These are phyloP conservation scores for Podaxis pistillaris DNA, from an alignment of 768 basidiomycete genomes.

Conservation along the genomic window DNA sequence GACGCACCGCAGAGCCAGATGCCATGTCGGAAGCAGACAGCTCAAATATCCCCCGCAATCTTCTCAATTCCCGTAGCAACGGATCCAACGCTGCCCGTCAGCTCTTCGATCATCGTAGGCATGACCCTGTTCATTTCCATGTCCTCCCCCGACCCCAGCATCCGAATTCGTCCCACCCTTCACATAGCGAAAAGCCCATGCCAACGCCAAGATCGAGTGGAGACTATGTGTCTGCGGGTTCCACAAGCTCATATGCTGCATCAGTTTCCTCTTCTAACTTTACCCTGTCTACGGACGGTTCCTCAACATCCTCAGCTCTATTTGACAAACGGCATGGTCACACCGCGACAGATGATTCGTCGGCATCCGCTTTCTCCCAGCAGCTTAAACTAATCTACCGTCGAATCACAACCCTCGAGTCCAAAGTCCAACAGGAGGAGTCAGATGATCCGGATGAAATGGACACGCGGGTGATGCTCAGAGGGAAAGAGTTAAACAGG, in stretches of 20 bases:
- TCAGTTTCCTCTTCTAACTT: slow-evolving; percentile 67
- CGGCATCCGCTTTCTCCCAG: slow-evolving; percentile 65
- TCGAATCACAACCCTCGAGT: slow-evolving; percentile 76
- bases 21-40: slow-evolving; percentile 56
- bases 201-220: slow-evolving; percentile 62
- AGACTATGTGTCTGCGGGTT: slow-evolving; percentile 74
- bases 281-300: slow-evolving; percentile 75
- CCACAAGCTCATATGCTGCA: slow-evolving; percentile 70
- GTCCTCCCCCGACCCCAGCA: slow-evolving; percentile 52
- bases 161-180: slow-evolving; percentile 13
- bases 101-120: slow-evolving; percentile 86
- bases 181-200: slow-evolving; percentile 32
- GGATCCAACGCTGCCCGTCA: slow-evolving; percentile 42
- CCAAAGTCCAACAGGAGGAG: slow-evolving; percentile 65
- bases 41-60: slow-evolving; percentile 43
- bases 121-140: slow-evolving; percentile 85
- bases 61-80: slow-evolving; percentile 29
- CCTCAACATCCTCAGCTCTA: slow-evolving; percentile 68
- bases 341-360: slow-evolving; percentile 49
- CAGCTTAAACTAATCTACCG: slow-evolving; percentile 86
- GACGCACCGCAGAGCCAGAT: slow-evolving; percentile 66
- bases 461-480: slow-evolving; percentile 41
- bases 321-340: slow-evolving; percentile 51
- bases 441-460: slow-evolving; percentile 53
- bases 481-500: slow-evolving; percentile 40